Evolutionary conservation across 139 green algal genomes (phyloP), one percentile per base, ranked within the genome.

Genomic region (Tetraselmis chui): DNA sequence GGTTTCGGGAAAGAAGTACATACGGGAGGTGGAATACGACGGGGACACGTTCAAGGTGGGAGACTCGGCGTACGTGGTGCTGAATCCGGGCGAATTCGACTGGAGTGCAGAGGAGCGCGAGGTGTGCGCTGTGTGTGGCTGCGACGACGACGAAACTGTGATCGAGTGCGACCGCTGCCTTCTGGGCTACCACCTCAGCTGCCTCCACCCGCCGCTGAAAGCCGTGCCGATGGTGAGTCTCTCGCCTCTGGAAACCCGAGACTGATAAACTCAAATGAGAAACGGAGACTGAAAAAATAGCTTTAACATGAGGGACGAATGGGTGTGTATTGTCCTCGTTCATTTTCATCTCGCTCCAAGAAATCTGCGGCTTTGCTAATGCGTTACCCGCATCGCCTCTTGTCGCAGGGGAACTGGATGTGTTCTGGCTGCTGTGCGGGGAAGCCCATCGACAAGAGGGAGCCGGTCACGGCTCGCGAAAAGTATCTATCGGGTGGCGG

Each of bases 151-250:
- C 5, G 79, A 59, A 1, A n/a, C 80, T 32, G 92, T 98, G 87
- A 81, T 98, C 27, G 95, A 98, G 87, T 98, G 95, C 84, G 89
- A 92, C 84, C 81, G 83, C 30, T 98, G 95, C 89, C 88, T 98
- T 58, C 58, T 89, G 18, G 93, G 93, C 32, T 98, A 93, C 86
- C 95, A 98, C 85, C 80, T 96, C 79, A 81, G 76, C 45, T 98
- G 95, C 87, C 83, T 97, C 1, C 76, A 88, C 31, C 95, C 95
- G 31, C 83, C 87, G 0, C 89, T 98, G 28, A 84, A 83, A 29
- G 81, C 84, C 0, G 85, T 98, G 1, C 95, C 95, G 18, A 87
- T 95, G 84, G 92, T 87, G 80, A 82, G 76, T 85, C 74, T 75
- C 67, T 81, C 79, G 58, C 77, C 83, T 59, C 32, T 90, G 82